Percentiles rank a stretch among this genome's conserved stretches.
Conservation (phyloP, 345 rosid genomes). For the Crucihimalaya himalaica region DNA sequence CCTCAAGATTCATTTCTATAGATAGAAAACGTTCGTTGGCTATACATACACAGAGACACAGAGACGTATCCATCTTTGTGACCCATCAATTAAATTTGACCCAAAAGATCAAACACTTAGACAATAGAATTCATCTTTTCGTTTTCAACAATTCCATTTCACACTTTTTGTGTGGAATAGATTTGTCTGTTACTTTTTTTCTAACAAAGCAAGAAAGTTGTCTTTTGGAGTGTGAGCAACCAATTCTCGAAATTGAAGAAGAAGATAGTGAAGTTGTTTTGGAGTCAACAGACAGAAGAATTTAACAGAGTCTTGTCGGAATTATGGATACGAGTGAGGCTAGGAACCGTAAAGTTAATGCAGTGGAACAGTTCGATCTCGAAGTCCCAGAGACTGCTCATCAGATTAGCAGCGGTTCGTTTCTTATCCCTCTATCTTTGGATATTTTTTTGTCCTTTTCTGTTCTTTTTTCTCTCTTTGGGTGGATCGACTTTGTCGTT, state of each 20-base stretch:
- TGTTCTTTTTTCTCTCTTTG: background rate
- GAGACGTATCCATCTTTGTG: slow-evolving; percentile 30
- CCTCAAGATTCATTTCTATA: slow-evolving; percentile 1
- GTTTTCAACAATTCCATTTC: slow-evolving; percentile 26
- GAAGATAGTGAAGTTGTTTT: slow-evolving; percentile 25
- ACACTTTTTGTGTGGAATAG: slow-evolving; percentile 17
- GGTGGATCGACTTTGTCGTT: slow-evolving; percentile 29
- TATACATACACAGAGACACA: background rate
- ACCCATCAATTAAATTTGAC: slow-evolving; percentile 27
- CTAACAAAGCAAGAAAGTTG: slow-evolving; percentile 15
- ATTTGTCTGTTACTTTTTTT: slow-evolving; percentile 12
- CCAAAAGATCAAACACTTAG: background rate
- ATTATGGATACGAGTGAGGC: slow-evolving; percentile 35
- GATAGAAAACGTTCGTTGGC: background rate
- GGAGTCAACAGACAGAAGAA: background rate
- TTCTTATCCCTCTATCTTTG: background rate
- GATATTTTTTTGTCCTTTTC: background rate
- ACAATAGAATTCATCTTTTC: slow-evolving; percentile 22
- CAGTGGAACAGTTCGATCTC: slow-evolving; percentile 38
- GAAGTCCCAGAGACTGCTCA: slow-evolving; percentile 85
- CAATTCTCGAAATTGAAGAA: slow-evolving; percentile 4
- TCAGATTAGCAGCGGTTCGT: slow-evolving; percentile 73
- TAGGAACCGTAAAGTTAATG: slow-evolving; percentile 36
- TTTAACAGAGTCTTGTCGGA: slow-evolving; percentile 20
- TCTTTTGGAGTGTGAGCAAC: slow-evolving; percentile 21